Conservation (phyloP, 306 rosid species). For the Astragalus membranaceus region DNA sequence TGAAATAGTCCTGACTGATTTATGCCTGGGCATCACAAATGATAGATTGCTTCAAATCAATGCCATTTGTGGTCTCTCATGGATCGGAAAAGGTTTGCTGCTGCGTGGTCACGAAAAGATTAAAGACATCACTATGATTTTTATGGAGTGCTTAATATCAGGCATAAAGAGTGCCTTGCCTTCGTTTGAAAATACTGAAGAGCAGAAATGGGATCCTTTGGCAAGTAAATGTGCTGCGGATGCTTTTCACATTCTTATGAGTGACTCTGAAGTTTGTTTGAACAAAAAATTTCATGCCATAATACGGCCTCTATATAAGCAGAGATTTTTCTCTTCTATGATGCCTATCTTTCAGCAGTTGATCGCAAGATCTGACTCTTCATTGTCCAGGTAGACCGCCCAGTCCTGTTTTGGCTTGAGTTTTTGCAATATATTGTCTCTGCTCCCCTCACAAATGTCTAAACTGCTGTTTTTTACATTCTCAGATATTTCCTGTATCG, state of each 20-base stretch:
- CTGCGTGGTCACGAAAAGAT: constrained; percentile 78
- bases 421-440: background rate
- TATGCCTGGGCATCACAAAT: constrained; percentile 52
- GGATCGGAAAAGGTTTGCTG: constrained; percentile 94
- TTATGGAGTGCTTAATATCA: constrained; percentile 54
- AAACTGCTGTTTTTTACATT: constrained; percentile 14
- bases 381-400: constrained; percentile 54
- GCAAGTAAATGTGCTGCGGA: constrained; percentile 69
- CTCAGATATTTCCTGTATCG: constrained; percentile 65
- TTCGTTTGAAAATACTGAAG: constrained; percentile 24
- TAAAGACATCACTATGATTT: constrained; percentile 62
- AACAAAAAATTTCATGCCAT: constrained; percentile 63
- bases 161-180: constrained; percentile 28
- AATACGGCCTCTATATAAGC: constrained; percentile 81
- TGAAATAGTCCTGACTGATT: constrained; percentile 49
- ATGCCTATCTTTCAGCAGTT: constrained; percentile 72
- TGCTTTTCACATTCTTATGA: constrained; percentile 84
- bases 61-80: constrained; percentile 80
- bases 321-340: constrained; percentile 76
- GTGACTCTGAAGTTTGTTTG: constrained; percentile 86
- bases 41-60: constrained; percentile 52
- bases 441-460: background rate
- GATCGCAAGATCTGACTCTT: constrained; percentile 47
- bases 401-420: constrained; percentile 9
- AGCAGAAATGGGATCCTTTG: constrained; percentile 37